A percentile compares a stretch with the other conserved stretches of the same genome.
These are phyloP conservation scores for Solanum pimpinellifolium DNA, from an alignment of 257 asterid species.

Conservation along the genomic window DNA sequence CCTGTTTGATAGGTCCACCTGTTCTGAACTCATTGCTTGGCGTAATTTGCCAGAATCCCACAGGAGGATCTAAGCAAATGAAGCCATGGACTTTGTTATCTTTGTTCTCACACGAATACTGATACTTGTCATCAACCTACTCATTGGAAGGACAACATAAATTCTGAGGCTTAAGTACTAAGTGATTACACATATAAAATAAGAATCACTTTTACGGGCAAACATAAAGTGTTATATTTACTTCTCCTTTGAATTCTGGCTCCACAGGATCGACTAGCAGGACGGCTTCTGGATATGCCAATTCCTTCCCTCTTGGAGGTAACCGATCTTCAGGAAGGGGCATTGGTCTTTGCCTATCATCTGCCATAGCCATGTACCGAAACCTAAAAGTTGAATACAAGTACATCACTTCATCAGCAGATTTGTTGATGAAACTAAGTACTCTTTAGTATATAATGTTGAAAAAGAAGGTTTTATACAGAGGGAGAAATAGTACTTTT, in stretches of 20 bases:
- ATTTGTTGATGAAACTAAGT: not conserved
- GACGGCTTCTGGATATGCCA: conserved; percentile 86
- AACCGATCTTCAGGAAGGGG: conserved; percentile 79
- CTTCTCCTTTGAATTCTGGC: conserved; percentile 82
- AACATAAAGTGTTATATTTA: not conserved
- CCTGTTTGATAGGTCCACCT: conserved; percentile 85
- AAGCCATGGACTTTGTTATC: conserved; percentile 76
- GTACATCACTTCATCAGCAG: not conserved
- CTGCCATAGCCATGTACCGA: conserved; percentile 72
- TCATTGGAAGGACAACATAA: not conserved
- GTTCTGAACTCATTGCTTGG: conserved; percentile 84
- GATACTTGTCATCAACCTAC: conserved; percentile 86
- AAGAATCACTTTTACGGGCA: not conserved
- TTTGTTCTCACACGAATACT: conserved; percentile 71
- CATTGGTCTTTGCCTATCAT: conserved; percentile 58
- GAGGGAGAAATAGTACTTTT: conserved; percentile 14
- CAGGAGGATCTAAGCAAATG: conserved; percentile 50
- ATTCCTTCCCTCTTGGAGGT: conserved; percentile 64
- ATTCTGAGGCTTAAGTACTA: not conserved
- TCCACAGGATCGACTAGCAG: conserved; percentile 74
- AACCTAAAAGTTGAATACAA: conserved; percentile 31
- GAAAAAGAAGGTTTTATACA: not conserved
- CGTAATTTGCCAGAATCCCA: conserved; percentile 84
- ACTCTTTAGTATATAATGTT: too few relatives aligned
- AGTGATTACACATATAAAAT: not conserved